phyloP scores from a whole-genome alignment of 2,329 filamentous ascomycete genomes.

The Aureobasidium musti region DNA sequence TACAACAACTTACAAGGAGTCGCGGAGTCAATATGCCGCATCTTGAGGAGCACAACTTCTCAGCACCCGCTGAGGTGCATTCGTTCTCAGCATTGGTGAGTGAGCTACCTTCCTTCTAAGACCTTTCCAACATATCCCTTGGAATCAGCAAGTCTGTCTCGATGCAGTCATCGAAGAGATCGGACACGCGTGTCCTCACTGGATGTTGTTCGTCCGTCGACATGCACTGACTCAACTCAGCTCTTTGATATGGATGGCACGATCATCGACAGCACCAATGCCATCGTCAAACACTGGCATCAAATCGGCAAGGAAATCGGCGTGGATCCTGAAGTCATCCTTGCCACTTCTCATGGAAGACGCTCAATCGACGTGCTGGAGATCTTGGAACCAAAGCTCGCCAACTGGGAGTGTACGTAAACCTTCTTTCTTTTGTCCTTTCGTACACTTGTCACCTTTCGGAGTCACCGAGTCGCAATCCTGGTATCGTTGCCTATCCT shows the following conservation, averaged over 20 bases:
- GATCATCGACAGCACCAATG: slow-evolving; percentile 77
- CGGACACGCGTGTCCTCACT: not conserved
- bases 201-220: not conserved
- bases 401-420: slow-evolving; percentile 86
- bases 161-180: not conserved
- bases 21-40: slow-evolving; percentile 33
- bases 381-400: slow-evolving; percentile 77
- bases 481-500: not conserved
- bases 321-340: slow-evolving; percentile 78
- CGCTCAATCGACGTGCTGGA: slow-evolving; percentile 83
- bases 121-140: not conserved
- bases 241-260: slow-evolving; percentile 81
- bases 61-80: slow-evolving; percentile 45
- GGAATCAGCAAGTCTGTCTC: not conserved
- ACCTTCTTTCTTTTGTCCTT: slow-evolving; percentile 11
- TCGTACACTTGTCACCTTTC: not conserved
- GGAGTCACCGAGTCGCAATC: not conserved
- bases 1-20: too few species aligned
- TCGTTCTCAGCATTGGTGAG: slow-evolving; percentile 48
- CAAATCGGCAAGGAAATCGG: slow-evolving; percentile 78
- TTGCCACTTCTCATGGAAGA: slow-evolving; percentile 87
- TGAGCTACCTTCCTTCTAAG: not conserved
- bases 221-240: slow-evolving; percentile 32
- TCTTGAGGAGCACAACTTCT: slow-evolving; percentile 43
- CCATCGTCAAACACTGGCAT: slow-evolving; percentile 77